Conservation (phyloP, 2,329 filamentous ascomycete genomes). For the Verticillium nonalfalfae region DNA sequence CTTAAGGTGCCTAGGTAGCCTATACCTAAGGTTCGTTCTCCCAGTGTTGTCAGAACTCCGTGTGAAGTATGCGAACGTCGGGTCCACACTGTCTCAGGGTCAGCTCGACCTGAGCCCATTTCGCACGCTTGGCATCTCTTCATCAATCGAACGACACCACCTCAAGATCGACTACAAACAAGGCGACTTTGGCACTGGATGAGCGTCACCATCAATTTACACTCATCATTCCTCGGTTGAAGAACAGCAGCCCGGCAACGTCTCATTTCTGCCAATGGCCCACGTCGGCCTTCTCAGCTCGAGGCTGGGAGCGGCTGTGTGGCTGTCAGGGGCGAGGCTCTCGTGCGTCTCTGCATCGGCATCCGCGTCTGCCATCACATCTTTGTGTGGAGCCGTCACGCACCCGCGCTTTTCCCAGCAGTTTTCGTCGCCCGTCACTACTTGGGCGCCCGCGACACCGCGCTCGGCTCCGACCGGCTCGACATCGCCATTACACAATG, state of each 20-base stretch:
- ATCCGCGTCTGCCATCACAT: neutral
- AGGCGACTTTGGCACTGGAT: too few species aligned
- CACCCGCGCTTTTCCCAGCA: neutral
- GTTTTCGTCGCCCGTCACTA: neutral
- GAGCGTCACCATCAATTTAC: neutral
- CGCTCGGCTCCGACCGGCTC: neutral
- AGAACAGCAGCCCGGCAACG: neutral
- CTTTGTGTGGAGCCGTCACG: neutral
- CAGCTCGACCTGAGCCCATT: neutral
- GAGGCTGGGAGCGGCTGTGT: neutral
- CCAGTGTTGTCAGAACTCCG: too few species aligned
- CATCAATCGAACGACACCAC: neutral
- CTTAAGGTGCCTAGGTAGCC: too few species aligned
- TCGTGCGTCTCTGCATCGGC: neutral
- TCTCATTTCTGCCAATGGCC: neutral
- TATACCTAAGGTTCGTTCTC: neutral
- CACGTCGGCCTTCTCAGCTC: neutral
- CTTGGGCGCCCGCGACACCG: neutral
- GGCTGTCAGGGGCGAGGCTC: neutral
- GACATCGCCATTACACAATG: neutral
- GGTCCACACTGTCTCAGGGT: neutral
- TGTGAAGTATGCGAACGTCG: neutral
- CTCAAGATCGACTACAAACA: too few species aligned
- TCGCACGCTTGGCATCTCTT: neutral
- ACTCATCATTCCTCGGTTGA: too few species aligned